phyloP scores from a whole-genome alignment of 2,329 filamentous ascomycete species.

The Colletotrichum siamense region DNA sequence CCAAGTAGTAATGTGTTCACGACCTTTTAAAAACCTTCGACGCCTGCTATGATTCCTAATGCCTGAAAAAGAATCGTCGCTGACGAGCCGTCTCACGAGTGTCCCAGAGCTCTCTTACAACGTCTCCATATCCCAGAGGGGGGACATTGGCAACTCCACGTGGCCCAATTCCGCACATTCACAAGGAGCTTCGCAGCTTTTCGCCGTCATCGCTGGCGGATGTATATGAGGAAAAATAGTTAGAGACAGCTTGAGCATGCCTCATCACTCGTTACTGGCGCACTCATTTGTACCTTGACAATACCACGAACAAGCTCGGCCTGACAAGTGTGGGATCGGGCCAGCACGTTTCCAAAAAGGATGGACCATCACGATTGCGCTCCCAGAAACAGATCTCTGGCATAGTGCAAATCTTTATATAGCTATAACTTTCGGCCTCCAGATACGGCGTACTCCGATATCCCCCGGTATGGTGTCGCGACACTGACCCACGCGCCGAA shows the following conservation, averaged over 20 bases:
- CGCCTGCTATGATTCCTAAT: too few relatives aligned
- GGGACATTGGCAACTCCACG: background rate
- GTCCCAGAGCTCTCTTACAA: background rate
- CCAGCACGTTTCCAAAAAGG: background rate
- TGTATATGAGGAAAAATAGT: too few relatives aligned
- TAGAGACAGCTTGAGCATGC: too few relatives aligned
- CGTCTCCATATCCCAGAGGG: rapidly evolving
- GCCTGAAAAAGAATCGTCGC: too few relatives aligned
- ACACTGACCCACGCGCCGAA: background rate
- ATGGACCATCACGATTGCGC: background rate
- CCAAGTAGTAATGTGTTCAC: rapidly evolving
- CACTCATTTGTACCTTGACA: background rate
- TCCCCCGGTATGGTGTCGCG: background rate
- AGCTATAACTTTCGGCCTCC: rapidly evolving
- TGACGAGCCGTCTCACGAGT: too few relatives aligned
- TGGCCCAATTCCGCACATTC: rapidly evolving
- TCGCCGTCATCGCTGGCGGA: too few relatives aligned
- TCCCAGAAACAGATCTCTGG: background rate
- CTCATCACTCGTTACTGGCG: background rate
- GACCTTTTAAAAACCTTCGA: too few relatives aligned
- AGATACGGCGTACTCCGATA: background rate
- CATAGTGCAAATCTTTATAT: background rate
- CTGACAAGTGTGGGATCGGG: rapidly evolving
- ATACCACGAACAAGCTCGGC: background rate
- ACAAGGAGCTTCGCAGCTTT: too few relatives aligned